These are phyloP conservation scores for Kondoa subrosea DNA, from an alignment of 768 basidiomycete genomes.

Conservation along the genomic window DNA sequence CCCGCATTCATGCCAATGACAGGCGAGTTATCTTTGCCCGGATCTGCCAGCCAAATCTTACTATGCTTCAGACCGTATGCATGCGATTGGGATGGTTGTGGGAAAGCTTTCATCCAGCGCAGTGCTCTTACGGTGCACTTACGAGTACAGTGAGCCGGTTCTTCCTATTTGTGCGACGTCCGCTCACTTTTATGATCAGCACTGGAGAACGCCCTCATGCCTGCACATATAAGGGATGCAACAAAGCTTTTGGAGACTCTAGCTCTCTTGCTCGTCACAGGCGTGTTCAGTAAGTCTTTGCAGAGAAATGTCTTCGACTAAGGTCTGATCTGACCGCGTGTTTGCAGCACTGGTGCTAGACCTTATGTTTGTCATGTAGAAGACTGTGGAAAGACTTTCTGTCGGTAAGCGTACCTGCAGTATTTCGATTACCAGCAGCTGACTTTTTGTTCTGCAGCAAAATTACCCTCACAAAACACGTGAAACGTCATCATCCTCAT, in stretches of 20 bases:
- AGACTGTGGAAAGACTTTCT: constrained; percentile 28
- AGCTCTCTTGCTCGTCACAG: constrained; percentile 81
- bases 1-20: constrained; percentile 36
- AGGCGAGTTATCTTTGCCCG: constrained; percentile 30
- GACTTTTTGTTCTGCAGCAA: constrained; percentile 31
- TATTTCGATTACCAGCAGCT: background rate
- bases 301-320: too few species aligned
- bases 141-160: constrained; percentile 50
- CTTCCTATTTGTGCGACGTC: background rate
- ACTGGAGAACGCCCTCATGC: constrained; percentile 78
- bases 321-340: background rate
- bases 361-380: constrained; percentile 32
- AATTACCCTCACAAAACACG: constrained; percentile 35
- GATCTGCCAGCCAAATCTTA: background rate
- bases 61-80: constrained; percentile 31
- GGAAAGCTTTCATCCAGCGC: constrained; percentile 41
- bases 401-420: background rate
- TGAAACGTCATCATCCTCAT: constrained; percentile 30
- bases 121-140: constrained; percentile 77
- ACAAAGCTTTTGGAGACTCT: constrained; percentile 76
- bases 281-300: constrained; percentile 37
- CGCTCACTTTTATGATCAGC: constrained; percentile 23
- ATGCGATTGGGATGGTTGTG: constrained; percentile 25
- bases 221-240: constrained; percentile 56
- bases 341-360: constrained; percentile 29